Percentiles rank a stretch among this genome's conserved stretches.
phyloP scores from a whole-genome alignment of 257 asterid species.

The Salvia miltiorrhiza region DNA sequence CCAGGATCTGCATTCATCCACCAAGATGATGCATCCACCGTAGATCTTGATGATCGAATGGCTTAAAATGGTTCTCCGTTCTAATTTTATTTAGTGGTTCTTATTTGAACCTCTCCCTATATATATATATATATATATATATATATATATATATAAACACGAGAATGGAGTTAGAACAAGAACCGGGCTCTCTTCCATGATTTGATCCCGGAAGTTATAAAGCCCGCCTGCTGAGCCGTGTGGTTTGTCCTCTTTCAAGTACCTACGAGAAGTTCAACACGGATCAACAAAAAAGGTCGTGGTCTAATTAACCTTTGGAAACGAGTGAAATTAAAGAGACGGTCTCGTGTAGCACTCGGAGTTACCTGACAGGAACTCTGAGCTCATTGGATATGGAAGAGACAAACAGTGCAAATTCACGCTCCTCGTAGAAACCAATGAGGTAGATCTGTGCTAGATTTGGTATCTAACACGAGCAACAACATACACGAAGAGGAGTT shows the following conservation, averaged over 20 bases:
- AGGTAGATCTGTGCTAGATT: constrained; percentile 87
- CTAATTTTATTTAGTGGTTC: no score
- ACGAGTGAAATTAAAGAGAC: constrained; percentile 1
- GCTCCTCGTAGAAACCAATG: constrained; percentile 93
- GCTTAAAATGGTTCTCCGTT: no score
- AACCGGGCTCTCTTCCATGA: constrained; percentile 90
- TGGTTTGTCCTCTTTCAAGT: constrained; percentile 81
- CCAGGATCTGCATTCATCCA: no score
- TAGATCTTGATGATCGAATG: no score
- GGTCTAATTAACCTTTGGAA: neutral
- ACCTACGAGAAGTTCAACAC: constrained; percentile 41
- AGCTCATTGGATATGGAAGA: constrained; percentile 86
- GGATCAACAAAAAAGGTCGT: constrained; percentile 1
- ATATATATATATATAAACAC: no score
- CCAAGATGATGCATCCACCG: no score
- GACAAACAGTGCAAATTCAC: constrained; percentile 82
- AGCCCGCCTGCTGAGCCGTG: constrained; percentile 93
- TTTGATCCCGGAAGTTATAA: constrained; percentile 68
- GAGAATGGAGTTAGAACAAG: constrained; percentile 14
- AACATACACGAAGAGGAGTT: constrained; percentile 10
- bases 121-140: no score
- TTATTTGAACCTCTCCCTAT: no score
- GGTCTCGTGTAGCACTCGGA: neutral
- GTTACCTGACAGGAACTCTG: constrained; percentile 82
- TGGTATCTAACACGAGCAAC: constrained; percentile 68